A percentile compares a stretch with the other conserved stretches of the same genome.
phyloP scores from a whole-genome alignment of 2,329 filamentous ascomycete genomes.

The Coniochaeta pulveracea region DNA sequence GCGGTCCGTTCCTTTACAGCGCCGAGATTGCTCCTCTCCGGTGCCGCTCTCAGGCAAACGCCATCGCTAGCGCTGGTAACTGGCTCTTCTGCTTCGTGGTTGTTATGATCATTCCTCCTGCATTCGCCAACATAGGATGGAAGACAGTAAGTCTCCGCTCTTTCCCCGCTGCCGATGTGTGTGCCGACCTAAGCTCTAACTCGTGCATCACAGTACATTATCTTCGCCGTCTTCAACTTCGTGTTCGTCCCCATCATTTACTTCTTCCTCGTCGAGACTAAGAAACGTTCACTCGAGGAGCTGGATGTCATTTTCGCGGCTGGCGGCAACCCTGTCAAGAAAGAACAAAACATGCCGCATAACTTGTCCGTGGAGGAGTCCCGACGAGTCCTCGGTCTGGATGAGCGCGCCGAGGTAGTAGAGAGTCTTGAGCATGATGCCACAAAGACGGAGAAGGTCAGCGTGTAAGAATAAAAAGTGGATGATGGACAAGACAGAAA shows the following conservation, averaged over 20 bases:
- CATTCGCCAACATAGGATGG: constrained; percentile 47
- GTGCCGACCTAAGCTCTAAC: no score
- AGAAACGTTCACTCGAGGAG: constrained; percentile 6
- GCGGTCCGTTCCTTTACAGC: constrained; percentile 49
- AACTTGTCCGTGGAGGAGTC: constrained; percentile 3
- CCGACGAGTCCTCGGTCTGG: neutral
- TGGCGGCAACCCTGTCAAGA: neutral
- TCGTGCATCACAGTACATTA: no score
- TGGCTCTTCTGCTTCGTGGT: constrained; percentile 40
- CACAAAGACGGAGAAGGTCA: no score
- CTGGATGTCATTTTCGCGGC: constrained; percentile 7
- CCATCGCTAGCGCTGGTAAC: constrained; percentile 49
- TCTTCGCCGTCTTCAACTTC: constrained; percentile 14
- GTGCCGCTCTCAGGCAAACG: constrained; percentile 32
- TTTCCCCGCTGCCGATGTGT: no score
- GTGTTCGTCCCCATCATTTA: constrained; percentile 8
- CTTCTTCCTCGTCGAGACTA: constrained; percentile 5
- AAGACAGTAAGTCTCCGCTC: constrained; percentile 3
- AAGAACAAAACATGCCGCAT: constrained; percentile 2
- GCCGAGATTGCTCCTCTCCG: constrained; percentile 41
- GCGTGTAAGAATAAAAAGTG: no score
- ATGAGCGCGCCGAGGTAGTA: no score
- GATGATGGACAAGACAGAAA: no score
- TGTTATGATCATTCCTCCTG: constrained; percentile 53
- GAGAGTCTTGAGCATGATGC: no score